phyloP scores from a whole-genome alignment of 2,329 filamentous ascomycete genomes.

The Alternaria panax region DNA sequence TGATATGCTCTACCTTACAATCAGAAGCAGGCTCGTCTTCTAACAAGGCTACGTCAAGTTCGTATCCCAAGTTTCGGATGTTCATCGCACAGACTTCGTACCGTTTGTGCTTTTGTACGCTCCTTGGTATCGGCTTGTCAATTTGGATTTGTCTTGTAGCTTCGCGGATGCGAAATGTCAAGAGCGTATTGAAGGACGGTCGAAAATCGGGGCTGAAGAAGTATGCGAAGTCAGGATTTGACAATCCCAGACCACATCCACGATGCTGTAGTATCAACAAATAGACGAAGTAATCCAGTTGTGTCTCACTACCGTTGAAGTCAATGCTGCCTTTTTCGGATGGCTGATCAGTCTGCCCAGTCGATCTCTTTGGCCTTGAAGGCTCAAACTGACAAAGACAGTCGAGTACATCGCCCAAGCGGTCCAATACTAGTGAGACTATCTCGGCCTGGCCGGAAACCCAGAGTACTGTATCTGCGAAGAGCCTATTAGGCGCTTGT shows the following conservation, averaged over 20 bases:
- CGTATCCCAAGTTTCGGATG: neutral
- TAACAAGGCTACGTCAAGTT: neutral
- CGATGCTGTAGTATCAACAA: neutral
- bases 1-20: neutral
- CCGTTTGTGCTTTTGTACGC: neutral
- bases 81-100: neutral
- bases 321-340: neutral
- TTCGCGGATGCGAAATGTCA: neutral
- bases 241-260: neutral
- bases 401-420: neutral
- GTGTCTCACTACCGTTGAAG: neutral
- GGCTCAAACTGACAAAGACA: neutral
- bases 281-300: neutral
- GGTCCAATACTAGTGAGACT: neutral
- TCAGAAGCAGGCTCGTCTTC: neutral
- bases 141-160: neutral
- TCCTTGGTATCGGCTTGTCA: neutral
- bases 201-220: neutral
- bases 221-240: neutral
- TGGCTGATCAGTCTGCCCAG: neutral
- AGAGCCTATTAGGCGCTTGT: neutral
- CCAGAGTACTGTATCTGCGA: neutral
- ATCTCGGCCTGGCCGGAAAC: neutral
- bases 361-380: neutral
- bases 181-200: neutral